These are phyloP conservation scores for Moesziomyces antarcticus DNA, from an alignment of 1,284 basidiomycete species.

Conservation along the genomic window DNA sequence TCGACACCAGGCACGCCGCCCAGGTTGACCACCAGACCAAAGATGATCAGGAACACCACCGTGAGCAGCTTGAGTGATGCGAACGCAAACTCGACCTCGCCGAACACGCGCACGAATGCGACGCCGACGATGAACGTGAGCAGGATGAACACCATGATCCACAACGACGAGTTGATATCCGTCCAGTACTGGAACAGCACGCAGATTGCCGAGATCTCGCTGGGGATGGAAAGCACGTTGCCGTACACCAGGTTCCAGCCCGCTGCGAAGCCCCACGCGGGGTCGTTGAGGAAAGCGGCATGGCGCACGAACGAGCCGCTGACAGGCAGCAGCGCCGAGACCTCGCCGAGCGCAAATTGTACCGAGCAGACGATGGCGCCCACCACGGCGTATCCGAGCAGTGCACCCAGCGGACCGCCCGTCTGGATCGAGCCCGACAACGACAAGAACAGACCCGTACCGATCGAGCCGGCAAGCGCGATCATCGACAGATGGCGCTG, in stretches of 20 bases:
- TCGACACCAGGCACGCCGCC: constrained; percentile 50
- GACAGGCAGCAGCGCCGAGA: constrained; percentile 71
- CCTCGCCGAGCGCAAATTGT: constrained; percentile 50
- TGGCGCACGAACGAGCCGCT: constrained; percentile 81
- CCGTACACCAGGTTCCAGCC: constrained; percentile 74
- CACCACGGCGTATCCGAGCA: constrained; percentile 52
- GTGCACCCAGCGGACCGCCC: constrained; percentile 52
- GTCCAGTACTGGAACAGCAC: constrained; percentile 54
- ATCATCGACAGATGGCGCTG: constrained; percentile 59
- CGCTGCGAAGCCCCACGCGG: constrained; percentile 74
- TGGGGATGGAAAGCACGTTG: constrained; percentile 74
- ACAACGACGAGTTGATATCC: constrained; percentile 47
- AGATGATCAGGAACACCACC: constrained; percentile 52
- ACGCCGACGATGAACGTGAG: constrained; percentile 57
- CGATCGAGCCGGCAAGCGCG: constrained; percentile 55
- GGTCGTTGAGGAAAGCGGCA: constrained; percentile 81
- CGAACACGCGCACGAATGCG: constrained; percentile 75
- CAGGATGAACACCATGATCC: constrained; percentile 71
- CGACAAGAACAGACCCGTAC: constrained; percentile 55
- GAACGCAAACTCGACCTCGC: constrained; percentile 72
- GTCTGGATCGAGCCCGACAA: constrained; percentile 48
- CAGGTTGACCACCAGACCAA: constrained; percentile 47
- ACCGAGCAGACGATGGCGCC: constrained; percentile 53
- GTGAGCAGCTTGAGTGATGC: constrained; percentile 36
- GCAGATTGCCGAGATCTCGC: constrained; percentile 74